These are phyloP conservation scores for Jatropha multifida DNA, from an alignment of 441 rosid genomes.

Conservation along the genomic window DNA sequence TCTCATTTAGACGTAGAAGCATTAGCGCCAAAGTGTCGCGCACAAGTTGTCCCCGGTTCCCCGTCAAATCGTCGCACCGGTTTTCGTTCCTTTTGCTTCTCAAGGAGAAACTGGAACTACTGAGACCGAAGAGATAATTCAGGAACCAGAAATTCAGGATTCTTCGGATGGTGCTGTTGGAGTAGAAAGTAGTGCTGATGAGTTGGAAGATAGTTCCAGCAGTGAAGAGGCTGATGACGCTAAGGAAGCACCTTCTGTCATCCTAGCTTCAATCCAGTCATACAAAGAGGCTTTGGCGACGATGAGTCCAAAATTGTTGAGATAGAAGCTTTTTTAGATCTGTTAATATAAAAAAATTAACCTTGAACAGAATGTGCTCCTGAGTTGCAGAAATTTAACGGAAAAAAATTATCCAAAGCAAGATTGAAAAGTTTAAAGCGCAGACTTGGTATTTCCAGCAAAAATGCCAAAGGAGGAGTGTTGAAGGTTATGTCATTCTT, in stretches of 20 bases:
- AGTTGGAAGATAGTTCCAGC: constrained; percentile 14
- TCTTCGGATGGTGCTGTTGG: constrained; percentile 44
- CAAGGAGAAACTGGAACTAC: constrained; percentile 60
- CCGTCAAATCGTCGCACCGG: constrained; percentile 35
- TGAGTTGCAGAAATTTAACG: too few species aligned
- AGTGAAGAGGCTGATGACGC: constrained; percentile 34
- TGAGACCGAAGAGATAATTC: constrained; percentile 46
- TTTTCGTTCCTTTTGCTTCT: constrained; percentile 56
- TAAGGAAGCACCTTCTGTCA: constrained; percentile 49
- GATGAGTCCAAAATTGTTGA: constrained; percentile 60
- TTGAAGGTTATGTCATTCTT: too few species aligned
- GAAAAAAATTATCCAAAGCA: too few species aligned
- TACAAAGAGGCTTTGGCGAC: constrained; percentile 73
- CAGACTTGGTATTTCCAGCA: too few species aligned
- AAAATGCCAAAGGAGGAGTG: too few species aligned
- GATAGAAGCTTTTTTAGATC: constrained; percentile 62
- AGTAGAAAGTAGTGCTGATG: constrained; percentile 5
- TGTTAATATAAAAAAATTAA: constrained; percentile 58
- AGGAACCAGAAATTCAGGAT: constrained; percentile 64
- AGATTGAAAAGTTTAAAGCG: too few species aligned
- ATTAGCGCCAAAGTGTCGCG: constrained; percentile 10
- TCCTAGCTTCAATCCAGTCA: constrained; percentile 42
- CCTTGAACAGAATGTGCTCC: constrained; percentile 50
- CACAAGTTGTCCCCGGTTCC: constrained; percentile 32
- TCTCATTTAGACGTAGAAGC: constrained; percentile 39